phyloP scores from a whole-genome alignment of 176 grass and related monocot species.

The Echinochloa phyllopogon region DNA sequence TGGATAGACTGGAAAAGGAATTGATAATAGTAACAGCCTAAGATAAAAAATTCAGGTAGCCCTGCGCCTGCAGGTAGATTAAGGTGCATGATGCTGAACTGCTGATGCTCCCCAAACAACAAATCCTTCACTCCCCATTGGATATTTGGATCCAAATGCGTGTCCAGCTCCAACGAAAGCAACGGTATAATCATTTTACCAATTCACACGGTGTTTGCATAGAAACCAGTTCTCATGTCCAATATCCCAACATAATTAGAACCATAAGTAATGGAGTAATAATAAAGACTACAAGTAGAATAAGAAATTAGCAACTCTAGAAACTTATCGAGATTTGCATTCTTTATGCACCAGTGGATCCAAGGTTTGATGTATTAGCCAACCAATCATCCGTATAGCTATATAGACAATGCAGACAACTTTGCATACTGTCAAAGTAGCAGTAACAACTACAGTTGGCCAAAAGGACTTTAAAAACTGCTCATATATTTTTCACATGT shows the following conservation, averaged over 20 bases:
- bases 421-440: neutral
- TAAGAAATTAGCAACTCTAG: neutral
- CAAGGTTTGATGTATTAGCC: neutral
- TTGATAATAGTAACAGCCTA: neutral
- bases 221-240: neutral
- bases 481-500: slow-evolving; percentile 34
- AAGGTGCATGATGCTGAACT: slow-evolving; percentile 1
- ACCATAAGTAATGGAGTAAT: neutral
- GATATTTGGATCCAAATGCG: neutral
- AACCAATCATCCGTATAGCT: neutral
- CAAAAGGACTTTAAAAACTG: slow-evolving; percentile 19
- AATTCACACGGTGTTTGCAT: no score
- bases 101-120: neutral
- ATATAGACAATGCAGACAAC: neutral
- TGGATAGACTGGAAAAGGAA: neutral
- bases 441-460: neutral
- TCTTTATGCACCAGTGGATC: neutral
- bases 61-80: neutral
- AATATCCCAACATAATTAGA: neutral
- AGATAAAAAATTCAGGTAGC: no score
- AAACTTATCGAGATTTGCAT: neutral
- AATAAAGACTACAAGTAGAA: neutral
- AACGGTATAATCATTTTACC: neutral
- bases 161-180: slow-evolving; percentile 34
- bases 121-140: neutral